These are phyloP conservation scores for Schwanniomyces occidentalis DNA, from an alignment of 805 yeast genomes.

Conservation along the genomic window DNA sequence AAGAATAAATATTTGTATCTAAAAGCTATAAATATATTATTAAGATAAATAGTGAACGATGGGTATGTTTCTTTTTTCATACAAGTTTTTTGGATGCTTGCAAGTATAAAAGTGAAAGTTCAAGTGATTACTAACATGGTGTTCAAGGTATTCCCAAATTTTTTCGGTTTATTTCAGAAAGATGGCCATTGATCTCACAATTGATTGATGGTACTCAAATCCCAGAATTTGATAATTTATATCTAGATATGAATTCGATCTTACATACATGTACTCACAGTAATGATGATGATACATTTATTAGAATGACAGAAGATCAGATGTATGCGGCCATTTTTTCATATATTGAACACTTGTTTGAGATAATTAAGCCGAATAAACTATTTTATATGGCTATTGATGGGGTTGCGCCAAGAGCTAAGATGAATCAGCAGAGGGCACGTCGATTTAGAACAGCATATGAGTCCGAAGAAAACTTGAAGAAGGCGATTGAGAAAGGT, in stretches of 20 bases:
- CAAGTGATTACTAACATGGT: too few species aligned
- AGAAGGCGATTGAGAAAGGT: conserved; percentile 75
- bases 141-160: conserved; percentile 92
- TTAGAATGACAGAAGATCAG: conserved; percentile 80
- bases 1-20: too few species aligned
- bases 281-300: conserved; percentile 63
- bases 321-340: conserved; percentile 91
- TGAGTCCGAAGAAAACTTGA: conserved; percentile 81
- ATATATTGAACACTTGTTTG: conserved; percentile 91
- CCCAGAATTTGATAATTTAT: conserved; percentile 93
- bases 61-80: too few species aligned
- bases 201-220: conserved; percentile 70
- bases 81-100: too few species aligned
- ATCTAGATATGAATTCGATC: conserved; percentile 97
- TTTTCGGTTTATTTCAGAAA: conserved; percentile 93
- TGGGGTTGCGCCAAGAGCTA: conserved; percentile 98
- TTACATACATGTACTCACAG: conserved; percentile 91
- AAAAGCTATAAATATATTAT: too few species aligned
- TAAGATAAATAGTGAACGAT: too few species aligned
- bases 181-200: conserved; percentile 97
- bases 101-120: too few species aligned
- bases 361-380: conserved; percentile 81
- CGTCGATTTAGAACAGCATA: conserved; percentile 89
- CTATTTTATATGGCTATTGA: conserved; percentile 95
- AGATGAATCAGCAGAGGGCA: conserved; percentile 95